Evolutionary conservation across 345 rosid genomes (phyloP).

Genomic region (Syzygium grande): DNA sequence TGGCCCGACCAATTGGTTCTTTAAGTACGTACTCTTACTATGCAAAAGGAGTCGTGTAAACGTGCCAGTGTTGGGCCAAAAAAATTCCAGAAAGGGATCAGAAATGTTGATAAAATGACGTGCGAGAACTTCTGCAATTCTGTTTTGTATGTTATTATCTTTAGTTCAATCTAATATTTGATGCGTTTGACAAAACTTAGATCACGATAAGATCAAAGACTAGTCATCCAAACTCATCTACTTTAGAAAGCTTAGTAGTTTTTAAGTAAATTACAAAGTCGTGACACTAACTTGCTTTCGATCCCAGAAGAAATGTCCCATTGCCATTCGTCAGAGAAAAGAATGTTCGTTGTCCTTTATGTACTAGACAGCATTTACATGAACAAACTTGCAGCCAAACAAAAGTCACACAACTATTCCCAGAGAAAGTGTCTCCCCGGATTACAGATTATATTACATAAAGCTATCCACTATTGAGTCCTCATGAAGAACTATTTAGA

Average conservation of each 20-base stretch:
- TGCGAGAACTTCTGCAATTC: background rate
- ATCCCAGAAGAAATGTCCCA: background rate
- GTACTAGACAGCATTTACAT: background rate
- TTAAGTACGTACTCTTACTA: background rate
- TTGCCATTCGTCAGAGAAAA: background rate
- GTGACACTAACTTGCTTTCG: background rate
- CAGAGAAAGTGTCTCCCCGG: background rate
- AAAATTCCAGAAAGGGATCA: background rate
- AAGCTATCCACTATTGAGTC: background rate
- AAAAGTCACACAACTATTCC: background rate
- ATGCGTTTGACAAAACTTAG: background rate
- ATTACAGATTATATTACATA: background rate
- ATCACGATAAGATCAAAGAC: background rate
- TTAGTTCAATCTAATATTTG: background rate
- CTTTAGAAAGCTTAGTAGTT: background rate
- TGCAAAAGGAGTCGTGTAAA: background rate
- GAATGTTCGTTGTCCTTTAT: background rate
- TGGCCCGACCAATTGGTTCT: background rate
- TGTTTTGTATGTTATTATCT: background rate
- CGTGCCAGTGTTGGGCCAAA: background rate
- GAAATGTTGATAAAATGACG: background rate
- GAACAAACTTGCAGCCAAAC: background rate
- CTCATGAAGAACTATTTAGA: conserved; percentile 33
- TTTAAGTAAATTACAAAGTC: background rate
- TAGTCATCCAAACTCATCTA: background rate